Percentiles rank a stretch among this genome's conserved stretches.
Conservation (phyloP, 2,329 filamentous ascomycete genomes). For the Daldinia sp. region DNA sequence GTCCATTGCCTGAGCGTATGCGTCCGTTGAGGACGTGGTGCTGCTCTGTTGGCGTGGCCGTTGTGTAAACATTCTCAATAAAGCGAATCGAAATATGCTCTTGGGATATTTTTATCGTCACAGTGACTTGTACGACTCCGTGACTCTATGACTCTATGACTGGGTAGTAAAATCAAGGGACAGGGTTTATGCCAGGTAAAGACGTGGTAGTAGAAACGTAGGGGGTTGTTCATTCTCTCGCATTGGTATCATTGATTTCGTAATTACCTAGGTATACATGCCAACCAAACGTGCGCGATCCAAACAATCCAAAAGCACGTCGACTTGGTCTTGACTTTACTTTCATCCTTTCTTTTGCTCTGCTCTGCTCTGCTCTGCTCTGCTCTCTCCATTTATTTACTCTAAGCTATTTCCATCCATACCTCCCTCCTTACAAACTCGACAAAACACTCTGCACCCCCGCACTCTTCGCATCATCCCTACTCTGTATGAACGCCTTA, state of each 20-base stretch:
- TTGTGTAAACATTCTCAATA: too few species aligned
- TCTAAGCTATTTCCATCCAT: neutral
- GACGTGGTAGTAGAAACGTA: neutral
- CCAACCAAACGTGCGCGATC: slow-evolving; percentile 9
- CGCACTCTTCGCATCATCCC: slow-evolving; percentile 82
- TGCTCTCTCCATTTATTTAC: neutral
- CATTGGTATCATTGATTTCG: slow-evolving; percentile 20
- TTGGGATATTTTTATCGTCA: too few species aligned
- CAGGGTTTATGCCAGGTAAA: too few species aligned
- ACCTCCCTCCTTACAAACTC: slow-evolving; percentile 55
- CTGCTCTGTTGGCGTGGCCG: too few species aligned
- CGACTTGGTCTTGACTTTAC: neutral
- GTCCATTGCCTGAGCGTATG: too few species aligned
- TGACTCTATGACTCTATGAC: too few species aligned
- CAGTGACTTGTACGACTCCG: too few species aligned
- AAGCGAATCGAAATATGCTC: too few species aligned
- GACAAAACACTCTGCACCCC: slow-evolving; percentile 86
- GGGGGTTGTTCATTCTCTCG: neutral
- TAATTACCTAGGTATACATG: slow-evolving; percentile 24
- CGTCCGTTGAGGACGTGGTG: too few species aligned
- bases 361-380: neutral
- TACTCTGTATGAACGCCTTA: slow-evolving; percentile 81
- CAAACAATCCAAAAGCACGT: slow-evolving; percentile 12
- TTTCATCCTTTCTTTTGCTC: neutral
- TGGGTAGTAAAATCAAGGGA: too few species aligned